Conservation (phyloP, 371 early-diverging fungal species). For the Chytridium lagenaria region DNA sequence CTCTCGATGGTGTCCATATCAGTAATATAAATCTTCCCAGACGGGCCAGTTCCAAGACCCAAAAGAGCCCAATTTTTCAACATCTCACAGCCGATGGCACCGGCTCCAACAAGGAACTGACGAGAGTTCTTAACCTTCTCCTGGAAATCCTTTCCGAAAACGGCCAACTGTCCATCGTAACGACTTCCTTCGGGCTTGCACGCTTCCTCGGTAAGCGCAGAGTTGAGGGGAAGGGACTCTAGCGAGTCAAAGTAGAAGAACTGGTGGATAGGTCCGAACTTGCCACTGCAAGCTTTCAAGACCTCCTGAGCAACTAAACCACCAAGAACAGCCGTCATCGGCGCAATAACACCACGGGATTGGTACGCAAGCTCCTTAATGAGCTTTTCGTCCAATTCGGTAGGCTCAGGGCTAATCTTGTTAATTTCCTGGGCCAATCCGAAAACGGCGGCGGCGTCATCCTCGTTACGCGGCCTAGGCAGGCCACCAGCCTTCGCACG, state of each 20-base stretch:
- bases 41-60: constrained; percentile 90
- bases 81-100: constrained; percentile 99
- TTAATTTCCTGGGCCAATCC: constrained; percentile 63
- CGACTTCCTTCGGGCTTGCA: constrained; percentile 83
- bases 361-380: constrained; percentile 87
- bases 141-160: constrained; percentile 94
- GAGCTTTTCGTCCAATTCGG: constrained; percentile 86
- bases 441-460: constrained; percentile 66
- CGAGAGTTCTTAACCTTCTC: constrained; percentile 84
- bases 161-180: constrained; percentile 94
- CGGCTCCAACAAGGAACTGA: constrained; percentile 99
- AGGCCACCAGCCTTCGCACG: constrained; percentile 54
- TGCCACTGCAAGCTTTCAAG: constrained; percentile 94
- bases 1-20: constrained; percentile 99
- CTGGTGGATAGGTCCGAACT: constrained; percentile 96
- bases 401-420: constrained; percentile 49
- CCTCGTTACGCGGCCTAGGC: constrained; percentile 74
- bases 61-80: constrained; percentile 99
- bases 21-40: constrained; percentile 90
- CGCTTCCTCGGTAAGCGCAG: constrained; percentile 69
- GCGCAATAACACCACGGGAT: constrained; percentile 90
- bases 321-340: constrained; percentile 98
- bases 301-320: constrained; percentile 99
- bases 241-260: constrained; percentile 98
- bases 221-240: constrained; percentile 80